Evolutionary conservation across 2,329 filamentous ascomycete species (phyloP).

Genomic region (Talaromyces marneffei): DNA sequence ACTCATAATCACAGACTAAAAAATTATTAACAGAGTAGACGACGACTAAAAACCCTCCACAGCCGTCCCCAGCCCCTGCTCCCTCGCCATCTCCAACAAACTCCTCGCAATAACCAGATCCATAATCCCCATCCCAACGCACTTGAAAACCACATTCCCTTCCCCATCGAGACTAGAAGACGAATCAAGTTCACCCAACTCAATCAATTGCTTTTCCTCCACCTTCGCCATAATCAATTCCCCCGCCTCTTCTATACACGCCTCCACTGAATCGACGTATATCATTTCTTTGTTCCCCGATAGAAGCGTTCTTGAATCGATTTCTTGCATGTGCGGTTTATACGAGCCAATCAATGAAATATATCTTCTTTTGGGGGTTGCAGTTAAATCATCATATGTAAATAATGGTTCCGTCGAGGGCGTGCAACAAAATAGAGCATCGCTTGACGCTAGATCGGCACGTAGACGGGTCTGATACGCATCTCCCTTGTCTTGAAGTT

Average conservation of each 20-base stretch:
- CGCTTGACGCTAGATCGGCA: conserved; percentile 27
- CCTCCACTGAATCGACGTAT: conserved; percentile 56
- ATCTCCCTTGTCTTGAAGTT: neutral
- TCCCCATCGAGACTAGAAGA: conserved; percentile 12
- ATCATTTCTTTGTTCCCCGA: conserved; percentile 57
- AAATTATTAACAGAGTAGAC: too few relatives aligned
- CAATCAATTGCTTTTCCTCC: conserved; percentile 33
- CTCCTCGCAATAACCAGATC: conserved; percentile 43
- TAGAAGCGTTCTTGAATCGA: conserved; percentile 42
- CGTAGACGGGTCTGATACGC: conserved; percentile 32
- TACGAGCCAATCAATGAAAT: conserved; percentile 51
- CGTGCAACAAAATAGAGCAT: conserved; percentile 48
- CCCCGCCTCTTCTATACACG: conserved; percentile 43
- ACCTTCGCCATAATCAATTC: conserved; percentile 42
- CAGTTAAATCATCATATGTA: conserved; percentile 28
- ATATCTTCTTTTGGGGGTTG: conserved; percentile 30
- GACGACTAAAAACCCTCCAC: conserved; percentile 4
- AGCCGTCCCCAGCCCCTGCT: conserved; percentile 14
- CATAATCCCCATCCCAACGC: conserved; percentile 48
- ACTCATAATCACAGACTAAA: neutral
- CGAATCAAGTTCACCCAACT: conserved; percentile 38
- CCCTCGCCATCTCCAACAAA: conserved; percentile 33
- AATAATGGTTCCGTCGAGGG: conserved; percentile 44
- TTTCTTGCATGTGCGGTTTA: conserved; percentile 49
- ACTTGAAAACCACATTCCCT: conserved; percentile 46